Conservation (phyloP, 495 filamentous ascomycete genomes). For the Xanthoparmelia taractica region DNA sequence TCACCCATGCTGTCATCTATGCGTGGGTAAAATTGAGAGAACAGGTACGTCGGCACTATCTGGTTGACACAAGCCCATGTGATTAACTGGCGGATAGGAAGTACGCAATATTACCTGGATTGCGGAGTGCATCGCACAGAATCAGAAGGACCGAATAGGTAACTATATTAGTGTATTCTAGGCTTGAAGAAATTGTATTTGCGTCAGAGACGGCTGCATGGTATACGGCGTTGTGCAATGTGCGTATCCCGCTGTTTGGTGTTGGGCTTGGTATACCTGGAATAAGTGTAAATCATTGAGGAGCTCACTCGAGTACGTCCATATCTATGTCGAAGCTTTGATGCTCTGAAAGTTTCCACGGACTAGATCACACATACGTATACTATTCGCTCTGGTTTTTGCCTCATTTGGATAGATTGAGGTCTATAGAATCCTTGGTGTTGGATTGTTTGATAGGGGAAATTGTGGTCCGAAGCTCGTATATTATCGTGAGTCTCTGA, state of each 20-base stretch:
- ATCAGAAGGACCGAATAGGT: conserved; percentile 96
- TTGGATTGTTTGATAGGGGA: too few relatives aligned
- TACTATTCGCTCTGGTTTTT: too few relatives aligned
- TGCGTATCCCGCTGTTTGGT: background rate
- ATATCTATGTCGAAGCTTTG: background rate
- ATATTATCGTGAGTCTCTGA: too few relatives aligned
- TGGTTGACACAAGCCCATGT: conserved; percentile 10
- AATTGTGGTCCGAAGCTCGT: too few relatives aligned
- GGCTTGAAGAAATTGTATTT: conserved; percentile 3
- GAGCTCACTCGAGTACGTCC: background rate
- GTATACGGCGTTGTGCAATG: conserved; percentile 7
- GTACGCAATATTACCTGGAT: conserved; percentile 99
- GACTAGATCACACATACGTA: background rate
- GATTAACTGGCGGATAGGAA: conserved; percentile 56
- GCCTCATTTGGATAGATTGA: too few relatives aligned
- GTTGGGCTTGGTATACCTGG: background rate
- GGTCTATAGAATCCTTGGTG: too few relatives aligned
- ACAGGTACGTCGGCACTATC: conserved; percentile 56
- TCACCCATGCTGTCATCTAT: conserved; percentile 91
- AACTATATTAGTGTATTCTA: conserved; percentile 98
- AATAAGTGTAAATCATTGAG: background rate
- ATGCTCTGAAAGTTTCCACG: background rate
- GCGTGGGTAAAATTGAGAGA: conserved; percentile 97
- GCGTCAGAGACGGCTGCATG: background rate
- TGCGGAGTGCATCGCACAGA: conserved; percentile 97